Evolutionary conservation across 805 yeast genomes (phyloP).

Genomic region (Sugiyamaella lignohabitans): DNA sequence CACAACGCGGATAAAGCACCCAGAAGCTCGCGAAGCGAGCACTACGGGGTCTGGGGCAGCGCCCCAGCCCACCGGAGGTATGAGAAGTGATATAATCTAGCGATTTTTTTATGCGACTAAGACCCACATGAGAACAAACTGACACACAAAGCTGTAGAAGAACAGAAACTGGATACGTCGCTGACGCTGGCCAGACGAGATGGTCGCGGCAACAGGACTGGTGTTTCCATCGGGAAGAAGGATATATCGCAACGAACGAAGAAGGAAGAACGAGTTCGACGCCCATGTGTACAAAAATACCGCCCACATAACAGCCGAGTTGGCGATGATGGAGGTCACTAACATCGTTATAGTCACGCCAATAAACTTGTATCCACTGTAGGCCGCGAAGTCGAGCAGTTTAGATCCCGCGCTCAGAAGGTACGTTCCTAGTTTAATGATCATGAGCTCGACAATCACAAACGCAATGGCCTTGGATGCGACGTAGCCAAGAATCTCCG

Average conservation of each 20-base stretch:
- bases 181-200: slow-evolving; percentile 63
- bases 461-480: slow-evolving; percentile 83
- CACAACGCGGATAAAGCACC: no score
- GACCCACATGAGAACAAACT: slow-evolving; percentile 67
- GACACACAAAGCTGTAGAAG: slow-evolving; percentile 75
- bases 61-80: no score
- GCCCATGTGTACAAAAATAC: slow-evolving; percentile 45
- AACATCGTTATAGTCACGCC: slow-evolving; percentile 41
- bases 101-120: no score
- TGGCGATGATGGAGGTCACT: slow-evolving; percentile 27
- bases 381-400: slow-evolving; percentile 77
- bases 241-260: slow-evolving; percentile 55
- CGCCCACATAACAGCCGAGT: slow-evolving; percentile 41
- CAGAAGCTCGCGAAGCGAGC: no score
- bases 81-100: no score
- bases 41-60: no score
- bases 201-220: slow-evolving; percentile 37
- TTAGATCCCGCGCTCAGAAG: slow-evolving; percentile 64
- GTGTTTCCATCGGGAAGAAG: slow-evolving; percentile 57
- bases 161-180: slow-evolving; percentile 83
- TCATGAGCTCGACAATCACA: slow-evolving; percentile 63
- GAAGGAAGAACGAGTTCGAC: slow-evolving; percentile 47
- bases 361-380: slow-evolving; percentile 91
- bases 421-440: slow-evolving; percentile 78
- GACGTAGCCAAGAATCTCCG: slow-evolving; percentile 81